Evolutionary conservation across 192 early-diverging fungal species (phyloP), one percentile per base, ranked within the genome.

Genomic region (Coemansia asiatica): DNA sequence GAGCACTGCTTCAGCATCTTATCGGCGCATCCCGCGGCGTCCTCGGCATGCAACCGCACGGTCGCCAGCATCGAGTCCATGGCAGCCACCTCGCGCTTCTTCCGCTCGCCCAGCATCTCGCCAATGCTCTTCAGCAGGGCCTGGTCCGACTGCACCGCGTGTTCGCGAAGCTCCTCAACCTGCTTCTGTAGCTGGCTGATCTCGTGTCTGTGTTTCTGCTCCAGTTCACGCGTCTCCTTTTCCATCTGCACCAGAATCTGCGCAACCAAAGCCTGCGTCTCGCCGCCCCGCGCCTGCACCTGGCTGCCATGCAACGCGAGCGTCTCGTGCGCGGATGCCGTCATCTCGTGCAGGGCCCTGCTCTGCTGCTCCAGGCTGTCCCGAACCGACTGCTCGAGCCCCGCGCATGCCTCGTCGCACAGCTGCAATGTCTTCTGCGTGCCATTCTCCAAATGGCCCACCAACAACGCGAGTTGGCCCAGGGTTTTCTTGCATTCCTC

Each of bases 181-280:
- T 75, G 68, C 13, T 21, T 21, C 40, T 60, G 60, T 46, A 86
- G 65, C 13, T 28, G 25, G 7, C 7, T 25, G 1, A 67, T 56
- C 6, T 72, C 55, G 19, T 60, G 48, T 1, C 63, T 59, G n/a
- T 63, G 58, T 9, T 36, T 53, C 33, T 56, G 33, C 7, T 70
- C 44, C 48, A 71, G 22, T 27, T 21, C 27, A 48, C 21, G 12
- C 18, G 67, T 66, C 16, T 35, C 38, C 31, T 47, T 22, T 2
- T 56, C 22, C 23, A 74, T 54, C 15, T 68, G 51, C 35, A 33
- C 29, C 33, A 75, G 64, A 1, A 61, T 61, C 47, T 44, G 23
- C 23, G 19, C 28, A 0, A 50, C 56, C n/a, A 22, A 49, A 6
- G 23, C 16, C 29, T 64, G 36, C 0, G 72, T 18, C 49, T 68